phyloP scores from a whole-genome alignment of 345 rosid genomes.

The Acer yangbiense region DNA sequence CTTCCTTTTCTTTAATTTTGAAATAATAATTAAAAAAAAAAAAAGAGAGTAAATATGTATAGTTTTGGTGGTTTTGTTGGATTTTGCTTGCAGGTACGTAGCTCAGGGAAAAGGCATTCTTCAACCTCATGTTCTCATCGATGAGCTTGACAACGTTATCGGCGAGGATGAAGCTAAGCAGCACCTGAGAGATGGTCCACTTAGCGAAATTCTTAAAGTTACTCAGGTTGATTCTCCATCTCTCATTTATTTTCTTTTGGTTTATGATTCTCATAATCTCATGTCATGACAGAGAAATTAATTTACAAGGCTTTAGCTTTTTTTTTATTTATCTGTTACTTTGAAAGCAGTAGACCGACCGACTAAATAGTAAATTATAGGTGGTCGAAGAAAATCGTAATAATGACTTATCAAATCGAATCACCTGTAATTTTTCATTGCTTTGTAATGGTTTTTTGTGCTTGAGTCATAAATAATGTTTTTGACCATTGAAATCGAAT shows the following conservation, averaged over 20 bases:
- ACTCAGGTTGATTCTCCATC: constrained; percentile 54
- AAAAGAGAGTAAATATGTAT: background rate
- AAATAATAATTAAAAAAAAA: background rate
- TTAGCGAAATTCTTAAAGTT: constrained; percentile 71
- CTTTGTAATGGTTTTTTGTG: background rate
- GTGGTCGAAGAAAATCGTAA: background rate
- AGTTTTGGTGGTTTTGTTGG: constrained; percentile 16
- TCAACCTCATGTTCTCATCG: constrained; percentile 87
- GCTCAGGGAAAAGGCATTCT: constrained; percentile 90
- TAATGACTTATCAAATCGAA: background rate
- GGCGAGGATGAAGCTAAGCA: constrained; percentile 54
- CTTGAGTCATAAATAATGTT: background rate
- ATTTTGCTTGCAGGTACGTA: constrained; percentile 67
- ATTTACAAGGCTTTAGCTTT: background rate
- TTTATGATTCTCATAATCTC: background rate
- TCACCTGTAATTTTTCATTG: background rate
- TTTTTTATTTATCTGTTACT: background rate
- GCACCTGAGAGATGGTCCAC: constrained; percentile 63
- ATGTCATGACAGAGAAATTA: background rate
- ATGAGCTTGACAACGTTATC: constrained; percentile 66
- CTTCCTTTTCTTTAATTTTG: background rate
- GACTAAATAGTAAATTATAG: background rate
- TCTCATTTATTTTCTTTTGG: background rate
- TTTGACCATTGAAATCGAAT: background rate
- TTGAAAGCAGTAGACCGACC: background rate